phyloP scores from a whole-genome alignment of 768 basidiomycete genomes.

The Boletus huronensis region DNA sequence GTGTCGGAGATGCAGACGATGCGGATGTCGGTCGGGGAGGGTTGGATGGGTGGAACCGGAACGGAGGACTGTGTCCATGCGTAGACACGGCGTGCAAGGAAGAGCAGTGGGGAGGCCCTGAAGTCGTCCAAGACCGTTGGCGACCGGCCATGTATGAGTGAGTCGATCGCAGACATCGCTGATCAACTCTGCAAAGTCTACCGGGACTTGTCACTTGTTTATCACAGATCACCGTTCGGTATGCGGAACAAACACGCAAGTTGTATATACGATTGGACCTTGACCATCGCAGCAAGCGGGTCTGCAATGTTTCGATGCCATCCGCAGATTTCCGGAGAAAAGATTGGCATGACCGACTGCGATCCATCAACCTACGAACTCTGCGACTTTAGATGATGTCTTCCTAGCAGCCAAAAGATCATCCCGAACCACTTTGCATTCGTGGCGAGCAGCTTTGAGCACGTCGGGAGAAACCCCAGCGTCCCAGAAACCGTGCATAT shows the following conservation, averaged over 20 bases:
- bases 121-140: slow-evolving; percentile 5
- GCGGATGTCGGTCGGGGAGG: slow-evolving; percentile 24
- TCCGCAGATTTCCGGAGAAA: not conserved
- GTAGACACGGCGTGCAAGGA: slow-evolving; percentile 10
- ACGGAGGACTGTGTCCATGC: slow-evolving; percentile 8
- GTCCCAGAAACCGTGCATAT: too few species aligned
- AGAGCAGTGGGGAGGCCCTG: slow-evolving; percentile 7
- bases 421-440: too few species aligned
- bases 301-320: not conserved
- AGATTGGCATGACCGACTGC: not conserved
- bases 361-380: not conserved
- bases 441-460: too few species aligned
- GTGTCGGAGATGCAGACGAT: slow-evolving; percentile 41
- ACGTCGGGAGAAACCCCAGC: too few species aligned
- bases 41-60: not conserved
- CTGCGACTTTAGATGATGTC: not conserved
- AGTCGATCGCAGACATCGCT: not conserved
- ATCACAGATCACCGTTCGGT: too few species aligned
- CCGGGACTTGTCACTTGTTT: too few species aligned
- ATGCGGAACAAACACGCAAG: too few species aligned
- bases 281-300: not conserved
- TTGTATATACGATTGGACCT: too few species aligned
- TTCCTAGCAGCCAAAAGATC: not conserved
- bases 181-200: not conserved
- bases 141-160: not conserved